Evolutionary conservation across 805 yeast species (phyloP), one percentile per base, ranked within the genome.

Genomic region (Torulaspora delbrueckii): DNA sequence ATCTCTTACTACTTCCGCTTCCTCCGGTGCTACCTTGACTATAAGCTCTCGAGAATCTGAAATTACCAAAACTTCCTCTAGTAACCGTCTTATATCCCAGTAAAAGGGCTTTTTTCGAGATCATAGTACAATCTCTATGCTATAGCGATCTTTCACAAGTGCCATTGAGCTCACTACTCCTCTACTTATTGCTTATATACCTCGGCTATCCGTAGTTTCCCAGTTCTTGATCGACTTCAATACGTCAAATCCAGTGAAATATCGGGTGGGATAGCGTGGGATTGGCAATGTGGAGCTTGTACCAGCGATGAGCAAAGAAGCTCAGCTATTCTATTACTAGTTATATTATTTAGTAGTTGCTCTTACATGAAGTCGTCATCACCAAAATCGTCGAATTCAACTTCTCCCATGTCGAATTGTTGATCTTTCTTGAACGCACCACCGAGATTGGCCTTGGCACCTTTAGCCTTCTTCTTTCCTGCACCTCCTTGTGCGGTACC

Each of bases 401-500:
- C 73, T 46, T 67, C 70, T 53, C 66, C 73, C 43, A 77, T 69
- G 50, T 76, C 86, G 54, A 79, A 80, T 32, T 75, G 73, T 42
- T 71, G 72, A 59, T 82, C 88, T 67, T 84, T 83, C 74, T 82
- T 85, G 64, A 73, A 72, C 8, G 74, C 76, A 57, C 77, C 77
- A 45, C 77, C 77, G 42, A 85, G 73, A 64, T 82, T 84, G 37
- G 87, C 84, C 55, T 75, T 78, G 46, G 80, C 76, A 46, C 86
- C 84, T 68, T 85, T 84, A 47, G 88, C 96, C 79, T 90, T 91
- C 79, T 85, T 84, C 78, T 90, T 89, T 69, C 96, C 95, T 31
- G 95, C 93, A 64, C 96, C 96, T 58, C 95, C 95, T 19, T 87
- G 78, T 32, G 91, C 79, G 23, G 95, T 85, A 53, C 91, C 93